Conservation (phyloP, 2,329 filamentous ascomycete genomes). For the Penicillium sp. region DNA sequence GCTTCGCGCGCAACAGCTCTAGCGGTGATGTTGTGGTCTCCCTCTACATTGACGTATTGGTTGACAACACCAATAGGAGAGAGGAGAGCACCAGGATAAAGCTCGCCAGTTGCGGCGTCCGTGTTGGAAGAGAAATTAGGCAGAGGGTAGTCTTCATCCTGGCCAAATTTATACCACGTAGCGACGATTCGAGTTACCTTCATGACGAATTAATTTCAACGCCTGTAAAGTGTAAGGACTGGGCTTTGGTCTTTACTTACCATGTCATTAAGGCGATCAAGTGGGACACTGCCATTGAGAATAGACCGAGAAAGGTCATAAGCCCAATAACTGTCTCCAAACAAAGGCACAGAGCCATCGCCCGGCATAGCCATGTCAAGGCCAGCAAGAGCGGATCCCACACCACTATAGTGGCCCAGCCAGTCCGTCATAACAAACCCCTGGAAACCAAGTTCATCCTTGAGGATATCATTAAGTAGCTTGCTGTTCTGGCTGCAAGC, state of each 20-base stretch:
- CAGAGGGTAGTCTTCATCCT: slow-evolving; percentile 58
- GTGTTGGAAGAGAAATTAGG: slow-evolving; percentile 64
- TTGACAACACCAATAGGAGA: slow-evolving; percentile 67
- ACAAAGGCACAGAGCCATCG: slow-evolving; percentile 53
- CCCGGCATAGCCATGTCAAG: slow-evolving; percentile 73
- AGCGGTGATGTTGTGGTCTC: slow-evolving; percentile 52
- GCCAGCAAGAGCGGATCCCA: slow-evolving; percentile 61
- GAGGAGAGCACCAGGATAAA: slow-evolving; percentile 60
- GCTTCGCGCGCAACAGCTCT: slow-evolving; percentile 56
- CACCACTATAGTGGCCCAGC: slow-evolving; percentile 61
- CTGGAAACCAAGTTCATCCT: slow-evolving; percentile 73
- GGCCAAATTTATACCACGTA: slow-evolving; percentile 58
- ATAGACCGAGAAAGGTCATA: slow-evolving; percentile 56
- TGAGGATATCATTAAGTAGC: slow-evolving; percentile 67
- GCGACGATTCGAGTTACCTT: slow-evolving; percentile 58
- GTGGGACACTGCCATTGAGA: slow-evolving; percentile 58
- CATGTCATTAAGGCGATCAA: slow-evolving; percentile 57
- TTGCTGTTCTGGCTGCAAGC: slow-evolving; percentile 69
- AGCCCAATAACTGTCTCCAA: slow-evolving; percentile 57
- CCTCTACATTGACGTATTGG: slow-evolving; percentile 63
- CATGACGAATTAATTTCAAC: background rate
- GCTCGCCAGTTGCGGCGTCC: slow-evolving; percentile 52
- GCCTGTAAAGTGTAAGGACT: background rate
- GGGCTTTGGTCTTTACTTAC: slow-evolving; percentile 17
- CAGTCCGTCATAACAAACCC: slow-evolving; percentile 72